phyloP scores from a whole-genome alignment of 2,329 filamentous ascomycete genomes.

The Colletotrichum brevisporum region DNA sequence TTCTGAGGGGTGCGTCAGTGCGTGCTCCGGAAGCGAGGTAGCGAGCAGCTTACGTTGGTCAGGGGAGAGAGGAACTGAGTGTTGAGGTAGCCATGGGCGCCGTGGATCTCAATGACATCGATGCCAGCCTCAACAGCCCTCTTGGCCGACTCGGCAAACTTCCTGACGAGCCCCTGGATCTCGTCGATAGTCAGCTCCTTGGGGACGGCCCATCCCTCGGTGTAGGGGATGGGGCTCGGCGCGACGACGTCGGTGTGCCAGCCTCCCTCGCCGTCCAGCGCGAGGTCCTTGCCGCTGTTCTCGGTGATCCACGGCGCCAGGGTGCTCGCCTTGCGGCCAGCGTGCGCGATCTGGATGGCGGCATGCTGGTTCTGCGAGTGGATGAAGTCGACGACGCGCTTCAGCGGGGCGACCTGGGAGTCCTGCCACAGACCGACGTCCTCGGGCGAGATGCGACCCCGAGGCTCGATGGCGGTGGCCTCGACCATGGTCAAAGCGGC shows the following conservation, averaged over 20 bases:
- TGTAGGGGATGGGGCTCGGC: conserved; percentile 70
- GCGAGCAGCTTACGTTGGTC: conserved; percentile 61
- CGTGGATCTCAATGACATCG: conserved; percentile 80
- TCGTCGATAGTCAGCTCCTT: conserved; percentile 78
- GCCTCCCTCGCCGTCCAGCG: conserved; percentile 65
- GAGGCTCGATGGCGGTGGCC: conserved; percentile 80
- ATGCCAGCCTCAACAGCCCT: conserved; percentile 78
- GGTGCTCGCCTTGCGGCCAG: conserved; percentile 77
- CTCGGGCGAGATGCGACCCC: conserved; percentile 87
- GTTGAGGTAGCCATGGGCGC: conserved; percentile 76
- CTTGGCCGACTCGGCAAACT: conserved; percentile 71
- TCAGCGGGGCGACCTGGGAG: conserved; percentile 80
- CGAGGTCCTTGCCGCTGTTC: conserved; percentile 61
- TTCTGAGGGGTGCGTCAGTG: conserved; percentile 49
- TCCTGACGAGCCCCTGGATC: conserved; percentile 74
- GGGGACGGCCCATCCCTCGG: conserved; percentile 71
- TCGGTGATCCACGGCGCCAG: conserved; percentile 76
- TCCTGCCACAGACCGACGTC: conserved; percentile 89
- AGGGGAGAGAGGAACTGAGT: conserved; percentile 75
- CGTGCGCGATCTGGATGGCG: conserved; percentile 86
- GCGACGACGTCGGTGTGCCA: conserved; percentile 71
- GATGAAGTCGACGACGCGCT: conserved; percentile 80
- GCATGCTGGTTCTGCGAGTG: conserved; percentile 84
- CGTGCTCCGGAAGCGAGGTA: no score
- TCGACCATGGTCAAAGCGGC: conserved; percentile 83